Conservation (phyloP, 352 stramenopile species). For the Phytopythium vexans region DNA sequence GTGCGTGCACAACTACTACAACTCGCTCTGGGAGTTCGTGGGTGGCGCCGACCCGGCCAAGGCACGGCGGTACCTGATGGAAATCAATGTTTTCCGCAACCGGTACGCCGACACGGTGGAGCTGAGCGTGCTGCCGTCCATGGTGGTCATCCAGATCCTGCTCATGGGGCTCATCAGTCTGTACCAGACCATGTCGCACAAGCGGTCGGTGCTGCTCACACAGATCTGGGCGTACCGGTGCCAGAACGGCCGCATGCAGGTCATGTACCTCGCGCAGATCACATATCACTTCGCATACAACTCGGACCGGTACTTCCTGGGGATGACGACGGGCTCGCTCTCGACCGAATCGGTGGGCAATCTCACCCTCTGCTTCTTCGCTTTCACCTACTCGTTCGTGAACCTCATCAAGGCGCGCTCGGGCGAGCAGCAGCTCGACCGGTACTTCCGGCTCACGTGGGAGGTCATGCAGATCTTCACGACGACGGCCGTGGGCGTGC, state of each 20-base stretch:
- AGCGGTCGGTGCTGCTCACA: slow-evolving; percentile 11
- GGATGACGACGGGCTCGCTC: slow-evolving; percentile 11
- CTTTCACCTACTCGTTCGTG: slow-evolving; percentile 13
- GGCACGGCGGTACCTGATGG: slow-evolving; percentile 1
- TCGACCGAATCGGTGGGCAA: slow-evolving; percentile 14
- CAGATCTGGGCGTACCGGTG: slow-evolving; percentile 23
- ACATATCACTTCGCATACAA: slow-evolving; percentile 24
- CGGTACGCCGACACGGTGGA: slow-evolving; percentile 17
- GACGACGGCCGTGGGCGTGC: background rate
- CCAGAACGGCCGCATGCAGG: slow-evolving; percentile 24
- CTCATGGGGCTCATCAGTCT: slow-evolving; percentile 21
- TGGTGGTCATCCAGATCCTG: slow-evolving; percentile 16
- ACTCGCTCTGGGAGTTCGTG: slow-evolving; percentile 25
- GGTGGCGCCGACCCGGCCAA: slow-evolving; percentile 4
- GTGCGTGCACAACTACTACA: slow-evolving; percentile 29
- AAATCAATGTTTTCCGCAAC: slow-evolving; percentile 21
- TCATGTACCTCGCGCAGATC: slow-evolving; percentile 19
- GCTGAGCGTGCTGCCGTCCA: slow-evolving; percentile 13
- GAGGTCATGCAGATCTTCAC: slow-evolving; percentile 7
- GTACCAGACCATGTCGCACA: slow-evolving; percentile 20
- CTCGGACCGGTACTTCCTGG: slow-evolving; percentile 23
- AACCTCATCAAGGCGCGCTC: slow-evolving; percentile 17
- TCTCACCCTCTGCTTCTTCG: slow-evolving; percentile 13
- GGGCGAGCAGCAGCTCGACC: slow-evolving; percentile 14
- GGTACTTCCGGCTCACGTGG: slow-evolving; percentile 17